Conservation (phyloP, 2,329 filamentous ascomycete species). For the Botrytis cinerea region DNA sequence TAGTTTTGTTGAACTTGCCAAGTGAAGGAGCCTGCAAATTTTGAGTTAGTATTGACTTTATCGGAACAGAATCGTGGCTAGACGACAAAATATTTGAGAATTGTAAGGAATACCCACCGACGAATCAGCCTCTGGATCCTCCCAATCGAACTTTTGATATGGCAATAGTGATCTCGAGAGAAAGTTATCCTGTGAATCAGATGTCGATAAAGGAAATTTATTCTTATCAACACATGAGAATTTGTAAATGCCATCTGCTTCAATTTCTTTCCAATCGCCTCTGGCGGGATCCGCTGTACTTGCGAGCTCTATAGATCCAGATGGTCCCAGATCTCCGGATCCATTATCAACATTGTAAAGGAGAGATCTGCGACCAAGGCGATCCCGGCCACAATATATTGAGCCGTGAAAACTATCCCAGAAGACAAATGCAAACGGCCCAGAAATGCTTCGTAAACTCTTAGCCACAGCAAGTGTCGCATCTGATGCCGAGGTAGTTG, state of each 20-base stretch:
- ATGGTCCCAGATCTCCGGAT: conserved; percentile 34
- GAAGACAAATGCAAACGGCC: conserved; percentile 89
- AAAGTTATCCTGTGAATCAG: not conserved
- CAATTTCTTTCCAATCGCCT: conserved; percentile 73
- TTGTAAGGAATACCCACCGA: conserved; percentile 4
- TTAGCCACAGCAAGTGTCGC: conserved; percentile 47
- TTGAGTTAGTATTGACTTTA: not conserved
- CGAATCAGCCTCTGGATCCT: conserved; percentile 3
- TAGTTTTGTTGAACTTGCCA: conserved; percentile 41
- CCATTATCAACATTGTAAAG: conserved; percentile 54
- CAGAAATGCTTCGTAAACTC: conserved; percentile 64
- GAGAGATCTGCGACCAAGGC: conserved; percentile 82
- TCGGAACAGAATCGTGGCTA: not conserved
- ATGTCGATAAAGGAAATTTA: not conserved
- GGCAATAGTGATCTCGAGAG: conserved; percentile 24
- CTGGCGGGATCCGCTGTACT: conserved; percentile 64
- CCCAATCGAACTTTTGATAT: conserved; percentile 28
- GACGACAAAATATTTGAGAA: not conserved
- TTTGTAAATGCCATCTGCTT: conserved; percentile 76
- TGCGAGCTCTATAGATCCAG: conserved; percentile 59
- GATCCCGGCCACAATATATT: conserved; percentile 83
- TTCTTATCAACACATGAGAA: conserved; percentile 30
- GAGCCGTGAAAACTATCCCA: conserved; percentile 63
- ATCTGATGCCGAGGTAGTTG: conserved; percentile 27
- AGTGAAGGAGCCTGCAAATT: conserved; percentile 27